A percentile compares a stretch with the other conserved stretches of the same genome.
Evolutionary conservation across 2,329 filamentous ascomycete genomes (phyloP).

Genomic region (Microcera coccophila): DNA sequence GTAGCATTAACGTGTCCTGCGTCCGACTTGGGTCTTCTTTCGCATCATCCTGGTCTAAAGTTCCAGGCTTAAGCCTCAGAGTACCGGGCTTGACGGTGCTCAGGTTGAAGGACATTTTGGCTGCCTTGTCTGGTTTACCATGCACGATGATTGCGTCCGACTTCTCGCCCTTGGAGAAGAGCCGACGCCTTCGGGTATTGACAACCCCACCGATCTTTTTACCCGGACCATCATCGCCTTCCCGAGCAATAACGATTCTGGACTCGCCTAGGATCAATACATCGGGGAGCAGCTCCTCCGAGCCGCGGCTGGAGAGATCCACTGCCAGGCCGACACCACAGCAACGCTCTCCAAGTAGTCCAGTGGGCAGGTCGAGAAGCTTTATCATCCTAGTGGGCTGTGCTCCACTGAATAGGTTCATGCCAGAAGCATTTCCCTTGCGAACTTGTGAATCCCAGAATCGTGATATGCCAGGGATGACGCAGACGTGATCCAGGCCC

Average conservation of each 20-base stretch:
- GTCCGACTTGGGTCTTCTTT: constrained; percentile 12
- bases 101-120: constrained; percentile 48
- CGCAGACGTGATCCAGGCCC: constrained; percentile 52
- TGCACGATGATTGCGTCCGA: constrained; percentile 55
- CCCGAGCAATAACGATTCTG: constrained; percentile 51
- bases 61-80: constrained; percentile 30
- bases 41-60: constrained; percentile 25
- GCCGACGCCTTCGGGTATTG: constrained; percentile 31
- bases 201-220: constrained; percentile 40
- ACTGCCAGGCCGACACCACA: constrained; percentile 48
- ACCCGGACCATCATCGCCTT: constrained; percentile 47
- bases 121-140: constrained; percentile 37
- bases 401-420: constrained; percentile 53
- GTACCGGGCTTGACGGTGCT: constrained; percentile 42
- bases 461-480: constrained; percentile 51
- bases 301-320: constrained; percentile 27
- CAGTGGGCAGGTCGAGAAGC: constrained; percentile 49
- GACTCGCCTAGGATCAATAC: constrained; percentile 54
- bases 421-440: constrained; percentile 46
- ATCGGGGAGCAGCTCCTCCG: constrained; percentile 46
- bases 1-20: constrained; percentile 22
- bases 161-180: constrained; percentile 38
- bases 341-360: constrained; percentile 55
- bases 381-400: constrained; percentile 55
- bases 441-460: constrained; percentile 60